phyloP scores from a whole-genome alignment of 805 yeast genomes.

The Saturnispora mendoncae region DNA sequence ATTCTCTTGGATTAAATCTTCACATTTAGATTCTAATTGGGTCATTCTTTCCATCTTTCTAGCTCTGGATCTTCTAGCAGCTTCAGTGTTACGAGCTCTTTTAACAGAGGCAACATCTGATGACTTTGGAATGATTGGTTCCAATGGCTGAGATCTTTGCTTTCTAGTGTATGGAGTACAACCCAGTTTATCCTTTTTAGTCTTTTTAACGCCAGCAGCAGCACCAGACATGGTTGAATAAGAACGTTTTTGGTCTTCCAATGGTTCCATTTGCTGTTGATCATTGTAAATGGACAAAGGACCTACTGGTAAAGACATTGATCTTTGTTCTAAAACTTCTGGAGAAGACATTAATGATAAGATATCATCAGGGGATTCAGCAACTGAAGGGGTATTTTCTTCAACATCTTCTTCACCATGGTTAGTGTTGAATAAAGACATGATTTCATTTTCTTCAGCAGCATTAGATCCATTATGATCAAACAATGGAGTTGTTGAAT shows the following conservation, averaged over 20 bases:
- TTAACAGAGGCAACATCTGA: conserved; percentile 67
- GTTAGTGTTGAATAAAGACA: neutral
- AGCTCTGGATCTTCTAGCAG: conserved; percentile 92
- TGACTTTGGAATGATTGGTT: conserved; percentile 53
- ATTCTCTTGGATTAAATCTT: conserved; percentile 51
- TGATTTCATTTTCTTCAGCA: conserved; percentile 19
- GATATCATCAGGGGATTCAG: neutral
- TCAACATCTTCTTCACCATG: neutral
- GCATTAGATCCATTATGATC: conserved; percentile 3
- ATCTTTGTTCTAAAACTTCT: conserved; percentile 9
- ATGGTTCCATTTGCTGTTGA: neutral
- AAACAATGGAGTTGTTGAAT: conserved; percentile 53
- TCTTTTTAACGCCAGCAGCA: neutral
- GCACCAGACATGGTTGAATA: conserved; percentile 16
- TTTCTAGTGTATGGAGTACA: conserved; percentile 70
- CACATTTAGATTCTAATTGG: conserved; percentile 74
- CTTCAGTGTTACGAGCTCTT: conserved; percentile 96
- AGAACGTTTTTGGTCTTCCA: conserved; percentile 17
- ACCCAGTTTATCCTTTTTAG: conserved; percentile 61
- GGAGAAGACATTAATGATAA: neutral
- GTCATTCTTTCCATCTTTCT: conserved; percentile 82
- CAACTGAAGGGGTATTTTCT: neutral
- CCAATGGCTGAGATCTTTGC: conserved; percentile 61
- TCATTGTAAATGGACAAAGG: neutral
- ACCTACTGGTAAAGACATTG: conserved; percentile 9